A percentile compares a stretch with the other conserved stretches of the same genome.
phyloP scores from a whole-genome alignment of 495 filamentous ascomycete species.

The Viridothelium virens region DNA sequence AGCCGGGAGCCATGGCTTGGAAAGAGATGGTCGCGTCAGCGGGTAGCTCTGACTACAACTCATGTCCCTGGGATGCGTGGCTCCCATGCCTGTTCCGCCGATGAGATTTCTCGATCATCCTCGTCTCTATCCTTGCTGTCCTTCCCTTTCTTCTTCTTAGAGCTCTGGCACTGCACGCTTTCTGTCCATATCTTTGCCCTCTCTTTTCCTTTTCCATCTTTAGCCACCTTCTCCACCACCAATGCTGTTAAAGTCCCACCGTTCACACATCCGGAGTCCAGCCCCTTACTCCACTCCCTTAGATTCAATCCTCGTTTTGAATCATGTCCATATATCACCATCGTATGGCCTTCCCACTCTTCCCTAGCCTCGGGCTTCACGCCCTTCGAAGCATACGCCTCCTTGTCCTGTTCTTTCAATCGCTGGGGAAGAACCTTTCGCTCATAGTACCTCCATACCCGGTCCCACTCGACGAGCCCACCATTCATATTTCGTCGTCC shows the following conservation, averaged over 20 bases:
- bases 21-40: neutral
- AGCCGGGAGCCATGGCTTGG: neutral
- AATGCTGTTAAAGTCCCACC: slow-evolving; percentile 70
- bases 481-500: slow-evolving; percentile 52
- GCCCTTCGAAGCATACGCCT: neutral
- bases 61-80: neutral
- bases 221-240: slow-evolving; percentile 33
- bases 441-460: neutral
- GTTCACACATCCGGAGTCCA: slow-evolving; percentile 74
- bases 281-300: slow-evolving; percentile 64
- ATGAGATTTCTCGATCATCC: neutral
- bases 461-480: slow-evolving; percentile 15
- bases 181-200: slow-evolving; percentile 3
- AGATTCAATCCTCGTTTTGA: slow-evolving; percentile 60
- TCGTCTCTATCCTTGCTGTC: neutral
- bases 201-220: slow-evolving; percentile 41
- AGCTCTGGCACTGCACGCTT: neutral
- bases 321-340: slow-evolving; percentile 84
- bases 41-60: neutral
- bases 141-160: neutral
- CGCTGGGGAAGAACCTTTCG: neutral
- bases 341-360: slow-evolving; percentile 34
- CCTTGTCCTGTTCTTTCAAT: neutral
- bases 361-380: slow-evolving; percentile 11
- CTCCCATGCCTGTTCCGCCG: slow-evolving; percentile 5